These are phyloP conservation scores for Boletus rex-veris DNA, from an alignment of 768 basidiomycete species.

Conservation along the genomic window DNA sequence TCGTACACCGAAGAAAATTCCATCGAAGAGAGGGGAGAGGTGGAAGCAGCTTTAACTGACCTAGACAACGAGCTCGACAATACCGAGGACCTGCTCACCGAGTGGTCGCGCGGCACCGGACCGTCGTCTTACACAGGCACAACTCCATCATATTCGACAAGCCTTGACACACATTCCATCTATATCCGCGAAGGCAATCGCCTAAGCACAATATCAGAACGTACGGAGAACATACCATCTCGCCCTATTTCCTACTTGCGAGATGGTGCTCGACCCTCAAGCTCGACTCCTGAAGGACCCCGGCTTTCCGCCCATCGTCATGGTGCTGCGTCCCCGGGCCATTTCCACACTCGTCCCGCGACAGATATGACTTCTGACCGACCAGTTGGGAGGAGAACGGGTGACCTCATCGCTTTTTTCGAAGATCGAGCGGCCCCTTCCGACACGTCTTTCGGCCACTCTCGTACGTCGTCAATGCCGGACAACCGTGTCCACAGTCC, in stretches of 20 bases:
- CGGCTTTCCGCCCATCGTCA: conserved; percentile 46
- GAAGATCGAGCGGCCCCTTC: conserved; percentile 50
- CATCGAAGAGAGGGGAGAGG: conserved; percentile 46
- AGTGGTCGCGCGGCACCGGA: conserved; percentile 56
- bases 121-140: conserved; percentile 31
- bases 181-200: conserved; percentile 43
- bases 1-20: conserved; percentile 59
- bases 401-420: conserved; percentile 72
- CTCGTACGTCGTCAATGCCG: conserved; percentile 53
- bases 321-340: conserved; percentile 36
- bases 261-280: conserved; percentile 30
- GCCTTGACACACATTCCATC: conserved; percentile 38
- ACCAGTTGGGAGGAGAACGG: conserved; percentile 52
- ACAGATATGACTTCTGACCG: conserved; percentile 54
- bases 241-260: conserved; percentile 52
- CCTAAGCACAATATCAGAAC: conserved; percentile 76
- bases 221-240: conserved; percentile 62
- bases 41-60: conserved; percentile 63
- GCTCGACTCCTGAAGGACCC: conserved; percentile 43
- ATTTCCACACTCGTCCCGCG: conserved; percentile 49
- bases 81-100: conserved; percentile 60
- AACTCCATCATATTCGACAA: conserved; percentile 32
- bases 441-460: conserved; percentile 39
- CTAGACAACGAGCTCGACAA: conserved; percentile 66
- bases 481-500: conserved; percentile 32